Conservation (phyloP, 2,329 filamentous ascomycete species). For the Penicillium sp. region DNA sequence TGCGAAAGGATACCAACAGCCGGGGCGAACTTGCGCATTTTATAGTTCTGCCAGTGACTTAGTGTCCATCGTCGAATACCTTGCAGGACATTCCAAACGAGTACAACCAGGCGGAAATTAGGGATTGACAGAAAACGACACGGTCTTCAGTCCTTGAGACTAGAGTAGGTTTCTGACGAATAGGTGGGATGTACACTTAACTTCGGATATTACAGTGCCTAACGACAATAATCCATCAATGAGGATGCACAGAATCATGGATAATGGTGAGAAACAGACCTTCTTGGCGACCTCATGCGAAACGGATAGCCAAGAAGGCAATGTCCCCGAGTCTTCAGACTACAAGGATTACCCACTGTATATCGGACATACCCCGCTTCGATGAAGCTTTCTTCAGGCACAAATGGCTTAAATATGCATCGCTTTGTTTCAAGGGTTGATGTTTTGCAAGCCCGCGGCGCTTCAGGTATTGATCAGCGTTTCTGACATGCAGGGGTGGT, state of each 20-base stretch:
- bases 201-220: background rate
- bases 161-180: background rate
- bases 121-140: slow-evolving; percentile 14
- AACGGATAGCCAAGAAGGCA: slow-evolving; percentile 4
- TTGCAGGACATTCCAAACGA: background rate
- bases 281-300: slow-evolving; percentile 7
- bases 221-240: background rate
- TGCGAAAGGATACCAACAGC: background rate
- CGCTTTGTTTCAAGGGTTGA: background rate
- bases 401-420: slow-evolving; percentile 4
- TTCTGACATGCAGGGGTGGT: background rate
- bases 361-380: background rate
- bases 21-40: background rate
- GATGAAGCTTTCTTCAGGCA: slow-evolving; percentile 8
- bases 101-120: background rate
- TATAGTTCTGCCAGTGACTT: background rate
- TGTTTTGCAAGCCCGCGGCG: slow-evolving; percentile 10
- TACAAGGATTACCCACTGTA: background rate
- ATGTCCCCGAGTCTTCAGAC: background rate
- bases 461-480: slow-evolving; percentile 18
- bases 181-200: background rate
- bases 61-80: background rate
- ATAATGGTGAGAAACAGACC: background rate
- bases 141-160: slow-evolving; percentile 5
- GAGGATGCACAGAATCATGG: background rate